Evolutionary conservation across 495 filamentous ascomycete species (phyloP).

Genomic region (Hyaloscypha finlandica): DNA sequence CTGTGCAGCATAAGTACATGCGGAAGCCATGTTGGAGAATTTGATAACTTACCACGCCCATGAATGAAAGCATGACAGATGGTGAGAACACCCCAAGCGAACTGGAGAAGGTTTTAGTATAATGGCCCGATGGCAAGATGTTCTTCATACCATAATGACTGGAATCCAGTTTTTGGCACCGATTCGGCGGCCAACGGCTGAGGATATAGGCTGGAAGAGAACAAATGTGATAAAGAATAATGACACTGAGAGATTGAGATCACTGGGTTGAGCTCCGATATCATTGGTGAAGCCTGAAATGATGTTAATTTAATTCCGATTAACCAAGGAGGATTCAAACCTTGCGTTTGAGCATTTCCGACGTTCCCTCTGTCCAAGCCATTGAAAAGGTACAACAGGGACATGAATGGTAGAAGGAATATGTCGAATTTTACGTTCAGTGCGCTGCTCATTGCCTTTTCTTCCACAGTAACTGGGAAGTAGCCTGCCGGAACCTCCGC

Average conservation of each 20-base stretch:
- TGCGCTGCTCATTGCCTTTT: slow-evolving; percentile 10
- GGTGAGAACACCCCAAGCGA: slow-evolving; percentile 54
- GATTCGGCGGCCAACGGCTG: slow-evolving; percentile 53
- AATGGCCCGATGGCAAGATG: not conserved
- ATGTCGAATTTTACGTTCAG: slow-evolving; percentile 41
- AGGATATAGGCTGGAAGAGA: slow-evolving; percentile 54
- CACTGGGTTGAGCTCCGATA: slow-evolving; percentile 38
- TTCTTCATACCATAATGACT: slow-evolving; percentile 46
- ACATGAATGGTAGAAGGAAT: slow-evolving; percentile 38
- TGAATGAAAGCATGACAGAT: slow-evolving; percentile 43
- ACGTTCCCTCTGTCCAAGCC: slow-evolving; percentile 47
- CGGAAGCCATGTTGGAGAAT: slow-evolving; percentile 23
- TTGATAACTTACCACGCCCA: slow-evolving; percentile 37
- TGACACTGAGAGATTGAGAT: slow-evolving; percentile 56
- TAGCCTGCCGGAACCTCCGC: slow-evolving; percentile 11
- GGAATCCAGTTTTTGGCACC: slow-evolving; percentile 57
- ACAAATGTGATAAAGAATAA: slow-evolving; percentile 61
- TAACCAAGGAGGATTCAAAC: not conserved
- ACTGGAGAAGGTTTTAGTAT: slow-evolving; percentile 8
- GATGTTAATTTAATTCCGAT: not conserved
- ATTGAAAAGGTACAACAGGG: slow-evolving; percentile 44
- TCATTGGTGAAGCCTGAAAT: slow-evolving; percentile 31
- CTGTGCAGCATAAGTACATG: slow-evolving; percentile 8
- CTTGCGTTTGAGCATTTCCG: slow-evolving; percentile 36
- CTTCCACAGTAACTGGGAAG: slow-evolving; percentile 13